A percentile compares a stretch with the other conserved stretches of the same genome.
Evolutionary conservation across 495 filamentous ascomycete genomes (phyloP).

Genomic region (Penicillium tannophilum): DNA sequence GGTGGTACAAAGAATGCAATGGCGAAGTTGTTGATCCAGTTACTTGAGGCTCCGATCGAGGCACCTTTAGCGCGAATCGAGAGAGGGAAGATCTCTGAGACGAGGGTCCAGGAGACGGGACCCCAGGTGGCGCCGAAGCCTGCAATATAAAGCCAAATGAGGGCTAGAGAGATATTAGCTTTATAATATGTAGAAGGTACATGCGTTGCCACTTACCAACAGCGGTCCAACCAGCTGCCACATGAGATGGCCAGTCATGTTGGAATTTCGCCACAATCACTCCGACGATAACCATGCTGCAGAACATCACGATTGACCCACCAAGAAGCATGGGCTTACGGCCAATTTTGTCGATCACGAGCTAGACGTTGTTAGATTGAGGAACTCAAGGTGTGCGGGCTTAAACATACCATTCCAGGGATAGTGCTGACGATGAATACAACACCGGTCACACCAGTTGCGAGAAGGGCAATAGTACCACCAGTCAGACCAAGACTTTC

Average conservation of each 20-base stretch:
- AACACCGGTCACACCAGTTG: constrained; percentile 62
- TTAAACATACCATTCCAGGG: constrained; percentile 73
- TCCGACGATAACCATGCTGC: constrained; percentile 49
- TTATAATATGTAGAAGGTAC: constrained; percentile 6
- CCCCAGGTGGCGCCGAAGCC: constrained; percentile 71
- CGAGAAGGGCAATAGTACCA: constrained; percentile 69
- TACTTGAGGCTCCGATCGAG: constrained; percentile 42
- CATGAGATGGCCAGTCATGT: constrained; percentile 34
- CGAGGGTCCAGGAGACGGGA: constrained; percentile 29
- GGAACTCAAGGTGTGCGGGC: constrained; percentile 34
- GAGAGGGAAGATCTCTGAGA: constrained; percentile 46
- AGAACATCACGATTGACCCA: constrained; percentile 54
- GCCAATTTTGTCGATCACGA: constrained; percentile 72
- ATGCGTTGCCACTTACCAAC: constrained; percentile 32
- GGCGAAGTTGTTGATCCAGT: constrained; percentile 56
- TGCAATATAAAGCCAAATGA: constrained; percentile 38
- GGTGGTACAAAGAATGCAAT: constrained; percentile 51
- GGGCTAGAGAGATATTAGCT: constrained; percentile 22
- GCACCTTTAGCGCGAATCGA: constrained; percentile 50
- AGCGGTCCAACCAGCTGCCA: constrained; percentile 46
- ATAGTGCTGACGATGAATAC: constrained; percentile 73
- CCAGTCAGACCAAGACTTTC: constrained; percentile 84
- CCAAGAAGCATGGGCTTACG: constrained; percentile 74
- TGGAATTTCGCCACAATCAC: constrained; percentile 47
- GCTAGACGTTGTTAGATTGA: constrained; percentile 49